Conservation (phyloP, 495 filamentous ascomycete genomes). For the Diplogelasinospora grovesii region DNA sequence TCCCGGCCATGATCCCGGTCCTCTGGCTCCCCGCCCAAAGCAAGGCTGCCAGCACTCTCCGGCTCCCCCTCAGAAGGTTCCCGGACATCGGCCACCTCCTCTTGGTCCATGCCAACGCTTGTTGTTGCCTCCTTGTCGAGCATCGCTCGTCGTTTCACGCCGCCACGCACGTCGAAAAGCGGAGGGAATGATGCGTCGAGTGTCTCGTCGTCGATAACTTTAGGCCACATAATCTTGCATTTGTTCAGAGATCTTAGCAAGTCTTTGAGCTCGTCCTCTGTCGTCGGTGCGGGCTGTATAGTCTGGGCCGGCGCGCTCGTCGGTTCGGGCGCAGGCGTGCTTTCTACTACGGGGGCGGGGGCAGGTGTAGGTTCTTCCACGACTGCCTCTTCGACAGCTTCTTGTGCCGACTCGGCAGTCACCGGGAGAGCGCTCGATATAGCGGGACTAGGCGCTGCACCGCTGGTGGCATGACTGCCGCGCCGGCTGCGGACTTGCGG, state of each 20-base stretch:
- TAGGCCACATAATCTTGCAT: slow-evolving; percentile 23
- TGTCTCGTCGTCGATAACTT: slow-evolving; percentile 17
- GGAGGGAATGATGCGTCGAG: slow-evolving; percentile 51
- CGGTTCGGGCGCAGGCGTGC: too few species aligned
- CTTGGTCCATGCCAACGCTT: slow-evolving; percentile 51
- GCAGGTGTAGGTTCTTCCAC: slow-evolving; percentile 14
- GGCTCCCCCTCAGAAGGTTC: slow-evolving; percentile 46
- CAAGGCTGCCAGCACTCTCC: slow-evolving; percentile 74
- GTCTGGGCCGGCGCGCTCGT: too few species aligned
- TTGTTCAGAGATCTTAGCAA: slow-evolving; percentile 29
- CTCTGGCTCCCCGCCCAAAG: slow-evolving; percentile 86
- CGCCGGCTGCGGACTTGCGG: slow-evolving; percentile 62
- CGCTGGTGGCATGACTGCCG: slow-evolving; percentile 70
- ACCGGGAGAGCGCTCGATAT: slow-evolving; percentile 54
- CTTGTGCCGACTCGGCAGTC: slow-evolving; percentile 35
- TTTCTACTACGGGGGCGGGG: too few species aligned
- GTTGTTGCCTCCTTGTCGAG: slow-evolving; percentile 58
- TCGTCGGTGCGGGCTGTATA: too few species aligned
- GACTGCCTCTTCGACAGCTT: slow-evolving; percentile 24
- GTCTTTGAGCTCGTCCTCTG: slow-evolving; percentile 15
- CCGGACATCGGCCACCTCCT: slow-evolving; percentile 38
- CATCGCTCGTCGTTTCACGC: slow-evolving; percentile 65
- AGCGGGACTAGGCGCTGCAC: slow-evolving; percentile 74
- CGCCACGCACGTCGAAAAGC: slow-evolving; percentile 73
- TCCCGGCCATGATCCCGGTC: slow-evolving; percentile 54